These are phyloP conservation scores for Bipolaris bicolor DNA, from an alignment of 2,329 filamentous ascomycete genomes.

Conservation along the genomic window DNA sequence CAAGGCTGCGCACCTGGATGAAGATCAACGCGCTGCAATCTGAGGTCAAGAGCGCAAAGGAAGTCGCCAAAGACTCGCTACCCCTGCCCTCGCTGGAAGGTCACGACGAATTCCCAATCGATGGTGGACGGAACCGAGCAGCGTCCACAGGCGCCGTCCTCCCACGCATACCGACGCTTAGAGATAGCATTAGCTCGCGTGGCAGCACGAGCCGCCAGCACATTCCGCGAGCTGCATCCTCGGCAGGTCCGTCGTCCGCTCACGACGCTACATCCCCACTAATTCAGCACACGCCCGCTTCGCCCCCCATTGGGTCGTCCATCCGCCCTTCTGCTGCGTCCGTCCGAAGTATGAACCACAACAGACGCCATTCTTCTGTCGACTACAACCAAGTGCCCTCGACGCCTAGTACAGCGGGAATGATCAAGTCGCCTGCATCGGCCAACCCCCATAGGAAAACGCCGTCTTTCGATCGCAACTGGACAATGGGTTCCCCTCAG, in stretches of 20 bases:
- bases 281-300: slow-evolving; percentile 52
- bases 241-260: slow-evolving; percentile 39
- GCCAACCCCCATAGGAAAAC: slow-evolving; percentile 59
- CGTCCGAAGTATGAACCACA: slow-evolving; percentile 80
- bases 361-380: slow-evolving; percentile 84
- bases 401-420: slow-evolving; percentile 27
- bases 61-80: slow-evolving; percentile 41
- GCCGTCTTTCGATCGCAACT: slow-evolving; percentile 64
- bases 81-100: slow-evolving; percentile 43
- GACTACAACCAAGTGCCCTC: slow-evolving; percentile 63
- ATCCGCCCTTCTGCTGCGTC: slow-evolving; percentile 77
- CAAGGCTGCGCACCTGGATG: slow-evolving; percentile 92
- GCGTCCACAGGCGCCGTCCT: slow-evolving; percentile 52
- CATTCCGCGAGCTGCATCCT: slow-evolving; percentile 41
- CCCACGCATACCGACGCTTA: slow-evolving; percentile 47
- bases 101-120: slow-evolving; percentile 40
- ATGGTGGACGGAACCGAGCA: slow-evolving; percentile 54
- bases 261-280: slow-evolving; percentile 52
- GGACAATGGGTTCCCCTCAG: slow-evolving; percentile 58
- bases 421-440: slow-evolving; percentile 30
- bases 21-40: slow-evolving; percentile 92
- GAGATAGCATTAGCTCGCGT: slow-evolving; percentile 41
- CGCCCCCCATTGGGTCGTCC: slow-evolving; percentile 49
- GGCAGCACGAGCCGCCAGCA: slow-evolving; percentile 34
- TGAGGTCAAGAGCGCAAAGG: slow-evolving; percentile 70